Conservation (phyloP, 2,329 filamentous ascomycete species). For the Diaporthe helianthi region DNA sequence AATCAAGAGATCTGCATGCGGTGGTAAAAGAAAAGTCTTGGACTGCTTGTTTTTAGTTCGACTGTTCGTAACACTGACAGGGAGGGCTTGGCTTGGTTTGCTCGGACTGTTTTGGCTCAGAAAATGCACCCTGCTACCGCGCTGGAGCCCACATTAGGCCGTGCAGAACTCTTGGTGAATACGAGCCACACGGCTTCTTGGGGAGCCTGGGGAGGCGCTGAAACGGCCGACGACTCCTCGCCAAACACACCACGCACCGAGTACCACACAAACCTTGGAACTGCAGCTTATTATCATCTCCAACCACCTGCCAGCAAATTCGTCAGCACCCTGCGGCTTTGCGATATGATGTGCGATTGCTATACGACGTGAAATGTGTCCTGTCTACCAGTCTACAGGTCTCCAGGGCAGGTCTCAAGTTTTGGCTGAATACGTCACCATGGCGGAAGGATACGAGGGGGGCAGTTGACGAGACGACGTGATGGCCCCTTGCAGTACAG, state of each 20-base stretch:
- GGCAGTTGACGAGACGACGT: slow-evolving; percentile 1
- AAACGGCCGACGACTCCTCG: slow-evolving; percentile 5
- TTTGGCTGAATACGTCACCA: slow-evolving; percentile 17
- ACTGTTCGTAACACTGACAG: neutral
- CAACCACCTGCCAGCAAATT: slow-evolving; percentile 2
- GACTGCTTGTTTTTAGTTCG: neutral
- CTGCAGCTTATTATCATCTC: slow-evolving; percentile 21
- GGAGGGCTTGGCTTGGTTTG: slow-evolving; percentile 1
- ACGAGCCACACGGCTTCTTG: slow-evolving; percentile 28
- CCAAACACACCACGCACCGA: neutral
- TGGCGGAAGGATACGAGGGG: neutral
- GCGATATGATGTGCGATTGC: slow-evolving; percentile 2
- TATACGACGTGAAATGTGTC: neutral
- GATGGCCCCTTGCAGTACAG: neutral
- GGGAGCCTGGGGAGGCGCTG: slow-evolving; percentile 6
- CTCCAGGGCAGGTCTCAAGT: neutral
- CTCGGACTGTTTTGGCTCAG: slow-evolving; percentile 17
- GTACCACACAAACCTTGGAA: too few relatives aligned
- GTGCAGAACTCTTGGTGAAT: slow-evolving; percentile 32
- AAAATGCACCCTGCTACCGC: neutral
- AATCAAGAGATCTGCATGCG: neutral
- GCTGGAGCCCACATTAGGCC: slow-evolving; percentile 22
- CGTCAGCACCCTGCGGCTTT: slow-evolving; percentile 16
- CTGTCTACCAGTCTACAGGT: too few relatives aligned
- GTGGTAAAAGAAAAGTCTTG: neutral